Conservation (phyloP, 805 yeast genomes). For the Teunomyces barrocoloradensis region DNA sequence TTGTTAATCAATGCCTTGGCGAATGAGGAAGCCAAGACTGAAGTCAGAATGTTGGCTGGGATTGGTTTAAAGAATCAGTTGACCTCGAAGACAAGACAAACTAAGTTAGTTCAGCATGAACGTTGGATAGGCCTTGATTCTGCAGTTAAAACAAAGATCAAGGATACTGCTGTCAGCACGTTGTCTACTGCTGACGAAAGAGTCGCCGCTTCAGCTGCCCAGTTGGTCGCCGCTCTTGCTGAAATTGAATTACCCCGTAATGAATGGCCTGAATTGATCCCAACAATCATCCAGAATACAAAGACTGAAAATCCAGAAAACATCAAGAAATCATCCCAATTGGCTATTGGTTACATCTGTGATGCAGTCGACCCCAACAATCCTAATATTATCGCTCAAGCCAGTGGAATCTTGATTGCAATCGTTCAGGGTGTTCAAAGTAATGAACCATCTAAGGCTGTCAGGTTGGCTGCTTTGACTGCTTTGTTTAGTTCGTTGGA, state of each 20-base stretch:
- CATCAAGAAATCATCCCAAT: slow-evolving; percentile 81
- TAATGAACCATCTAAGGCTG: slow-evolving; percentile 68
- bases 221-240: slow-evolving; percentile 95
- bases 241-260: slow-evolving; percentile 85
- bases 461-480: slow-evolving; percentile 85
- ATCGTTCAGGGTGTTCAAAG: slow-evolving; percentile 95
- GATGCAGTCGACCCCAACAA: slow-evolving; percentile 86
- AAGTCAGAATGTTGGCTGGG: slow-evolving; percentile 90
- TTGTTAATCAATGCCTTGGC: slow-evolving; percentile 70
- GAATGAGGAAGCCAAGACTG: slow-evolving; percentile 60
- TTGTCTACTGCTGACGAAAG: slow-evolving; percentile 65
- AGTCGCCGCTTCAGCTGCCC: slow-evolving; percentile 88
- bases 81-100: slow-evolving; percentile 72
- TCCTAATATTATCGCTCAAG: slow-evolving; percentile 74
- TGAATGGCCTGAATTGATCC: slow-evolving; percentile 87
- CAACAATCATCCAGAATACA: slow-evolving; percentile 82
- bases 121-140: slow-evolving; percentile 71
- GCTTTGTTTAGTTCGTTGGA: slow-evolving; percentile 90
- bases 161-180: slow-evolving; percentile 55
- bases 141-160: slow-evolving; percentile 59
- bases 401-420: slow-evolving; percentile 90
- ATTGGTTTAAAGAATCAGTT: slow-evolving; percentile 83
- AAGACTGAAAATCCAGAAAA: slow-evolving; percentile 71
- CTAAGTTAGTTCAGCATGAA: slow-evolving; percentile 56
- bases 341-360: slow-evolving; percentile 93